Evolutionary conservation across 2,329 filamentous ascomycete species (phyloP).

Genomic region (Ophioceras dolichostomum): DNA sequence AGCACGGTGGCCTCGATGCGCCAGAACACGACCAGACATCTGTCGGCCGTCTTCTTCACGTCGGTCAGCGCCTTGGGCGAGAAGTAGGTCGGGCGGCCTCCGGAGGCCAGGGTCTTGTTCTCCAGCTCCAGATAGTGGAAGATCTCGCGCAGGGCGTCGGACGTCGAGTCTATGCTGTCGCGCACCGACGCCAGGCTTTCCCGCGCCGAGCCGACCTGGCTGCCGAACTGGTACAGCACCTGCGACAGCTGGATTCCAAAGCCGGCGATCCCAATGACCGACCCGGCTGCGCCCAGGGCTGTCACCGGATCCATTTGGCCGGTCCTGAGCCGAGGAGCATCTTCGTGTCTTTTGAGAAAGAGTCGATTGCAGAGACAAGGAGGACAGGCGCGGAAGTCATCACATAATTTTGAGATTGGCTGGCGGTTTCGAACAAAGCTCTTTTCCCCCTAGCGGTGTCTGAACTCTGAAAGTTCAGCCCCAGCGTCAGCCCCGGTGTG

Average conservation of each 20-base stretch:
- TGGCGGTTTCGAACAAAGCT: too few species aligned
- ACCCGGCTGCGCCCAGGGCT: not conserved
- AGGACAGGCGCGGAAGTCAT: too few species aligned
- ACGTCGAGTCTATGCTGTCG: not conserved
- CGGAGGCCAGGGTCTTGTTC: not conserved
- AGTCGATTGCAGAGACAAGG: too few species aligned
- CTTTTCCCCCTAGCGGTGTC: too few species aligned
- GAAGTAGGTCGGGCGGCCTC: not conserved
- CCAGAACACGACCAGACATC: not conserved
- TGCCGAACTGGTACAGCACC: not conserved
- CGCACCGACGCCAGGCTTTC: not conserved
- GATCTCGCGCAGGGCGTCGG: not conserved
- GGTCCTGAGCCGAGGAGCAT: too few species aligned
- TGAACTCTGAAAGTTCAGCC: too few species aligned
- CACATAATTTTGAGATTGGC: too few species aligned
- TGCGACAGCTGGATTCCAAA: not conserved
- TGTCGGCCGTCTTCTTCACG: not conserved
- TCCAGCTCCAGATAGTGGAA: not conserved
- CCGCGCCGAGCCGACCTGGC: not conserved
- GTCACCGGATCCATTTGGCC: not conserved
- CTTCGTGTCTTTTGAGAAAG: too few species aligned
- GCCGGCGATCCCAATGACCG: not conserved
- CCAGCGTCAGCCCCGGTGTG: too few species aligned
- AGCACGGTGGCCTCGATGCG: not conserved
- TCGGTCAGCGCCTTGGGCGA: not conserved